phyloP scores from a whole-genome alignment of 2,329 filamentous ascomycete genomes.

The Exophiala alcalophila region DNA sequence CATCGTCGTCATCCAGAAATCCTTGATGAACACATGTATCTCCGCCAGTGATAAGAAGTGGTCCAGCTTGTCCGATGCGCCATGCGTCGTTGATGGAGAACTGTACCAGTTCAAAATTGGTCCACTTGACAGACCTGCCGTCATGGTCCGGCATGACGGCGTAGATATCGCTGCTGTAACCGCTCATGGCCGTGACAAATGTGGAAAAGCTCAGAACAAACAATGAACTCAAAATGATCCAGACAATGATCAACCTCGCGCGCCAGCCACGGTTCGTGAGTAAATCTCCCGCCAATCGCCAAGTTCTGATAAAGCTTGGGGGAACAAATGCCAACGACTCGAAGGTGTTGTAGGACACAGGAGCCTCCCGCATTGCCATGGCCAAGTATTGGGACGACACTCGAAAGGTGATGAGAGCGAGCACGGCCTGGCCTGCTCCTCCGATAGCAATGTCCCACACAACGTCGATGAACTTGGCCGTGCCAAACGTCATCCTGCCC shows the following conservation, averaged over 20 bases:
- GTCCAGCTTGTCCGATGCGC: slow-evolving; percentile 19
- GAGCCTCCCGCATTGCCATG: slow-evolving; percentile 35
- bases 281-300: slow-evolving; percentile 33
- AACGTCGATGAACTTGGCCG: slow-evolving; percentile 38
- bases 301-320: slow-evolving; percentile 30
- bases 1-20: slow-evolving; percentile 15
- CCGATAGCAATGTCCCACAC: slow-evolving; percentile 38
- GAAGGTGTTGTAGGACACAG: slow-evolving; percentile 37
- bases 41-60: slow-evolving; percentile 12
- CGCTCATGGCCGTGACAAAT: slow-evolving; percentile 38
- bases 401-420: slow-evolving; percentile 33
- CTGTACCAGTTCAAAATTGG: slow-evolving; percentile 28
- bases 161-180: slow-evolving; percentile 36
- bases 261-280: slow-evolving; percentile 20
- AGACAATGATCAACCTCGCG: slow-evolving; percentile 33
- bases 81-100: slow-evolving; percentile 24
- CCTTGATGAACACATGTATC: slow-evolving; percentile 13
- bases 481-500: slow-evolving; percentile 32
- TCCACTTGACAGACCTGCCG: slow-evolving; percentile 28
- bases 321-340: slow-evolving; percentile 35
- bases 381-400: slow-evolving; percentile 38
- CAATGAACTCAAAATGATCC: slow-evolving; percentile 34
- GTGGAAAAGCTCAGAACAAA: slow-evolving; percentile 37
- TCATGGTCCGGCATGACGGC: slow-evolving; percentile 30
- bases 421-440: slow-evolving; percentile 35